Evolutionary conservation across 768 basidiomycete genomes (phyloP), one percentile per base, ranked within the genome.

Genomic region (Myochromella boudieri): DNA sequence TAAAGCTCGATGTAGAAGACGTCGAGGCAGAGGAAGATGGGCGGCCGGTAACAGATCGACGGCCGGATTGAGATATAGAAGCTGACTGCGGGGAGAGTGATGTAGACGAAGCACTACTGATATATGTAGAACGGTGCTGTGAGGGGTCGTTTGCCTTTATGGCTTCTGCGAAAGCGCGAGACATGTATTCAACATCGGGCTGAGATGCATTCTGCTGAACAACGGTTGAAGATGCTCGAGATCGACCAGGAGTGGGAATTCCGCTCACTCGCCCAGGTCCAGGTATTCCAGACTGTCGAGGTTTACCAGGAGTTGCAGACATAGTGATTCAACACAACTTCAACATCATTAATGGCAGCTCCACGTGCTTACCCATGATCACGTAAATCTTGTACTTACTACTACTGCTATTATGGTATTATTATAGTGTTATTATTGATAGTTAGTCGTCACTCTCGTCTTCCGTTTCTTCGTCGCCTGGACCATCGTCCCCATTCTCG

Each of bases 81-180:
- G 69, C 60, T 6, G 71, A 62, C 34, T 69, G 71, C 24, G 80
- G 69, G 6, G 80, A 80, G 36, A 81, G 68, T 10, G 81, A 77
- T 18, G 77, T 63, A 6, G 75, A 63, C 1, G 72, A 72, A 43
- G 58, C 59, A 39, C 64, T 43, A 60, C 37, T 53, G 64, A 72
- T 53, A 65, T 71, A 51, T 61, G 24, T 31, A 73, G 56, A 37
- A 66, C 66, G 43, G 71, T 91, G 88, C 33, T 79, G 77, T 14
- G 85, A 79, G 29, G 89, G 89, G 61, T 91, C 85, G 56, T 91
- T 89, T 43, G 87, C 80, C 60, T 77, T 85, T 62, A 91, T 80
- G 22, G 89, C 89, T 53, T 90, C 88, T 33, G 76, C 80, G 53
- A 91, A 84, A n/a, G 88, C 84, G 56, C 78, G 79, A 37, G 81